Evolutionary conservation across 2,329 filamentous ascomycete species (phyloP), one percentile per base, ranked within the genome.

Genomic region (Pseudophaeomoniella oleicola): DNA sequence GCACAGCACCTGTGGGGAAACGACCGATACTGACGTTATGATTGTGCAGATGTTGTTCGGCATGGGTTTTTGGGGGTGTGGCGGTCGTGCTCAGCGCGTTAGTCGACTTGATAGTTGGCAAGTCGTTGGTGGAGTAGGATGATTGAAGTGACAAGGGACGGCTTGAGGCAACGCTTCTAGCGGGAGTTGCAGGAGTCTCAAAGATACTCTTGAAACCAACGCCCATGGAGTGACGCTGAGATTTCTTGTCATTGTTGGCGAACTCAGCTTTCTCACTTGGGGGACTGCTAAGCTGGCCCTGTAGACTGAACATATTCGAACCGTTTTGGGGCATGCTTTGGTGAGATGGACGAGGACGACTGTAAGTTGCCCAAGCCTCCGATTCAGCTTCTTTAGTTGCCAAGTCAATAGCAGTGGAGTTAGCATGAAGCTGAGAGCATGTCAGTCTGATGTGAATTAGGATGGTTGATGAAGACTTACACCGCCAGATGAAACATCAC

Each of bases 51-150:
- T 68, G 64, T 44, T 71, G 66, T 50, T 77, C 69, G 36, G 68
- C 64, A 43, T 75, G 69, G 4, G 65, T 75, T 52, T 82, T 81
- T 36, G 62, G 59, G 9, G 62, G 50, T 10, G 58, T 63, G 18
- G 57, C 53, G 3, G 54, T 49, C 15, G 50, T 51, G 34, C 69
- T 61, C 35, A 66, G 57, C 34, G 62, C 67, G 37, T 71, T 69
- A 37, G 71, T 66, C 46, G 69, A 79, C 70, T 90, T 93, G 51
- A 86, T 66, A 5, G 86, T 92, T 3, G 86, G 82, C 14, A 94
- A 69, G 51, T 96, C 87, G 56, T 81, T 90, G 37, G 84, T 77
- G 6, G 90, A 94, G 62, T 83, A 94, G 0, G 88, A 94, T 32
- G 81, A 78, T 58, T 87, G 82, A 39, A 94, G 40, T 6, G 58